These are phyloP conservation scores for Alopecurus myosuroides DNA, from an alignment of 176 grass and related monocot genomes.

Conservation along the genomic window DNA sequence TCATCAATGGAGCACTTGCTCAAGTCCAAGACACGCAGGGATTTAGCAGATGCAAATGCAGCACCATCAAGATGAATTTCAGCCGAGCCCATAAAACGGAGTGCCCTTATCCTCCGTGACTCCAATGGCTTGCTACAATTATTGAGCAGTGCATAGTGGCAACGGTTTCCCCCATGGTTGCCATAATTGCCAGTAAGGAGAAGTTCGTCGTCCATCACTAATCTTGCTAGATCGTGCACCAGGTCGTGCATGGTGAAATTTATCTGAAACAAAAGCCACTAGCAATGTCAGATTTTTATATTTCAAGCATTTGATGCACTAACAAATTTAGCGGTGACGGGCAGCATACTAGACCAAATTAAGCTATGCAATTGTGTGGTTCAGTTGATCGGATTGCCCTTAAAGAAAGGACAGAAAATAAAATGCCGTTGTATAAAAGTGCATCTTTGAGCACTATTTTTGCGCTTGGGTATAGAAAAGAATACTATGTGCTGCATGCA, in stretches of 20 bases:
- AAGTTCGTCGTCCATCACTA: background rate
- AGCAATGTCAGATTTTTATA: background rate
- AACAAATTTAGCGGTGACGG: background rate
- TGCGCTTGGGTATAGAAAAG: background rate
- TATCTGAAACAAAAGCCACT: background rate
- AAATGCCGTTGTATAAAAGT: background rate
- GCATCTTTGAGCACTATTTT: background rate
- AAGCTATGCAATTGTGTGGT: background rate
- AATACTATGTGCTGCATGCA: background rate
- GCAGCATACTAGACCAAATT: background rate
- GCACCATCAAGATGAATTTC: background rate
- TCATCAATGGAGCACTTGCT: background rate
- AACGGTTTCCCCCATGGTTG: background rate
- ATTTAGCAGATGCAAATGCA: background rate
- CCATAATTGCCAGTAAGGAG: background rate
- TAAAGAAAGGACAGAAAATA: background rate
- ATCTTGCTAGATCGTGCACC: constrained; percentile 12
- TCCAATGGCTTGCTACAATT: background rate
- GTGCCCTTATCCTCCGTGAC: background rate
- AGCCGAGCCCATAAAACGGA: background rate
- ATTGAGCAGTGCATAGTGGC: background rate
- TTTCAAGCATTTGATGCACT: background rate
- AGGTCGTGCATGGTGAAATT: background rate
- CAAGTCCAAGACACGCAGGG: constrained; percentile 19
- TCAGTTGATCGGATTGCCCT: background rate